phyloP scores from a whole-genome alignment of 2,329 filamentous ascomycete species.

The Fonsecaea pugnacius region DNA sequence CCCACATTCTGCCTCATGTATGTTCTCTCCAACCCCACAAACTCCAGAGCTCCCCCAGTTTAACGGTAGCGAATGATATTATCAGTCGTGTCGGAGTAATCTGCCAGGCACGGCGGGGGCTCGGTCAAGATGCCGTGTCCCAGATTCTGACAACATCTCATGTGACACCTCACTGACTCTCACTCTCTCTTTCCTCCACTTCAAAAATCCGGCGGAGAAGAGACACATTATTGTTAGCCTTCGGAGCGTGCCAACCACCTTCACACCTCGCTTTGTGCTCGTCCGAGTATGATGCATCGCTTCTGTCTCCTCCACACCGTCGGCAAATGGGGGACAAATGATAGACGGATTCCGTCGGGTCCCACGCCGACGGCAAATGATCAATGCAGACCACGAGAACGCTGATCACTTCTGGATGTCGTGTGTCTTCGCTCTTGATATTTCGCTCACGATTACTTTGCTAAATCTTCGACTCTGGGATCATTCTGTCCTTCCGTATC shows the following conservation, averaged over 20 bases:
- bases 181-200: background rate
- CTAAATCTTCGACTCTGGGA: conserved; percentile 1
- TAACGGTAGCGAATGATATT: background rate
- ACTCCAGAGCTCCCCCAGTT: background rate
- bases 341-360: conserved; percentile 4
- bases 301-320: conserved; percentile 6
- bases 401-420: conserved; percentile 17
- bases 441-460: background rate
- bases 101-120: background rate
- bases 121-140: background rate
- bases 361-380: conserved; percentile 17
- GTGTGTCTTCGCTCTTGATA: background rate
- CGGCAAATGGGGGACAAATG: background rate
- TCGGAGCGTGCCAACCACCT: background rate
- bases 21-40: background rate
- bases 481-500: background rate
- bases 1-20: background rate
- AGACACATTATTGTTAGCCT: background rate
- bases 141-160: too few species aligned
- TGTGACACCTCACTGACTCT: background rate
- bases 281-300: background rate
- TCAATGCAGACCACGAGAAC: background rate
- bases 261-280: conserved; percentile 6
- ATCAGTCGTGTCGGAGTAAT: background rate
- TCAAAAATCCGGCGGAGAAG: background rate